These are phyloP conservation scores for Cercophora scortea DNA, from an alignment of 495 filamentous ascomycete species.

Conservation along the genomic window DNA sequence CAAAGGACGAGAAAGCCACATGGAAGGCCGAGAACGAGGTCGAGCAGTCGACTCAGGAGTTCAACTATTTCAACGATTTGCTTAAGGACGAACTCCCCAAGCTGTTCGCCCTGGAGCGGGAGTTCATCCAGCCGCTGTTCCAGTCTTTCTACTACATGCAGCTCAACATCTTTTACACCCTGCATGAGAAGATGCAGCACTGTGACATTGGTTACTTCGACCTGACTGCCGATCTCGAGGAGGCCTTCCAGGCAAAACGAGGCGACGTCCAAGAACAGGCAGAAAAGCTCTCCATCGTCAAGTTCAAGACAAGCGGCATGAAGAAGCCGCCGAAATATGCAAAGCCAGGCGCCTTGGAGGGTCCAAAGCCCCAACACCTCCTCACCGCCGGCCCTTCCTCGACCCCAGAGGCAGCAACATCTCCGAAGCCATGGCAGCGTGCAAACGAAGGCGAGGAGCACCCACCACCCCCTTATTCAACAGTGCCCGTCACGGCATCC, in stretches of 20 bases:
- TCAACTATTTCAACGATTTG: constrained; percentile 92
- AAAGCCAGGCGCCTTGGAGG: constrained; percentile 33
- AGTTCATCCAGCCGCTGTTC: constrained; percentile 96
- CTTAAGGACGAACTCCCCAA: constrained; percentile 93
- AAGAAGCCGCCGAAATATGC: constrained; percentile 47
- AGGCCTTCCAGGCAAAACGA: constrained; percentile 79
- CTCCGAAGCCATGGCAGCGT: constrained; percentile 15
- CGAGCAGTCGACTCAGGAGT: constrained; percentile 89
- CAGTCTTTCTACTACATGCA: constrained; percentile 99
- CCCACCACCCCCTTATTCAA: constrained; percentile 53
- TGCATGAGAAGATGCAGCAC: constrained; percentile 95
- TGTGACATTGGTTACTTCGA: constrained; percentile 98
- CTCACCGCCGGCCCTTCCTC: constrained; percentile 30
- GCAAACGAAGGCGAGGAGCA: constrained; percentile 19
- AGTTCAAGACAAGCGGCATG: constrained; percentile 77
- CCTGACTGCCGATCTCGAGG: constrained; percentile 79
- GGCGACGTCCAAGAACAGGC: constrained; percentile 76
- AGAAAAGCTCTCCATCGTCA: constrained; percentile 73
- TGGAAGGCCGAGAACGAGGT: constrained; percentile 93
- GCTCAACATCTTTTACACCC: constrained; percentile 97
- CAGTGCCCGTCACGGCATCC: not conserved
- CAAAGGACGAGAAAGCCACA: constrained; percentile 95
- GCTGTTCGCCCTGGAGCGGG: constrained; percentile 83
- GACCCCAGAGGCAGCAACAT: constrained; percentile 1
- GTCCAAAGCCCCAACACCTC: constrained; percentile 28